Evolutionary conservation across 176 grass and related monocot species (phyloP).

Genomic region (Bolboschoenus planiculmis): DNA sequence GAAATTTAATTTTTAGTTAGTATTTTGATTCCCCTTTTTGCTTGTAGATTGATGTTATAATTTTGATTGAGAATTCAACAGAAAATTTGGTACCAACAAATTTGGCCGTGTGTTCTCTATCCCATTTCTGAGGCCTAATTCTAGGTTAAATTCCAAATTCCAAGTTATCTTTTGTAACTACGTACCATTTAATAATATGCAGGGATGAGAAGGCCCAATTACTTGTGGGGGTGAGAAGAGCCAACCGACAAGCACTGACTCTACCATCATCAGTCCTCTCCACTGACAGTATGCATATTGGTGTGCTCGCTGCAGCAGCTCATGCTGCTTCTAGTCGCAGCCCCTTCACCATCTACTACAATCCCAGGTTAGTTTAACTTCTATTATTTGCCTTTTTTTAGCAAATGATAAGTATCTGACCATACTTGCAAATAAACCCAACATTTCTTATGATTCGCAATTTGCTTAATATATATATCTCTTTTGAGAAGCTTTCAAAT

Average conservation of each 20-base stretch:
- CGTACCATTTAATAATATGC: not conserved
- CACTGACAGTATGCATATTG: slow-evolving; percentile 97
- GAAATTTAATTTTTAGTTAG: not conserved
- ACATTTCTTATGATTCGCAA: not conserved
- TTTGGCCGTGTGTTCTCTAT: not conserved
- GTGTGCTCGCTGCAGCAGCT: slow-evolving; percentile 89
- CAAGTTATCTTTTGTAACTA: not conserved
- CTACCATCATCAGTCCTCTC: slow-evolving; percentile 87
- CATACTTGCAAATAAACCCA: slow-evolving; percentile 5
- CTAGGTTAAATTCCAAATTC: not conserved
- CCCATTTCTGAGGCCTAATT: not conserved
- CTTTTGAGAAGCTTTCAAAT: too few relatives aligned
- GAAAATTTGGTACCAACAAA: not conserved
- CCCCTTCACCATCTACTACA: slow-evolving; percentile 93
- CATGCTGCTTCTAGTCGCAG: slow-evolving; percentile 78
- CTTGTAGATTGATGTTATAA: not conserved
- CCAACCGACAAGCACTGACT: slow-evolving; percentile 45
- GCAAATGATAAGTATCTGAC: not conserved
- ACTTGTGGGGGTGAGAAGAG: slow-evolving; percentile 73
- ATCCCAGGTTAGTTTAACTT: slow-evolving; percentile 53
- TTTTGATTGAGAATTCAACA: not conserved
- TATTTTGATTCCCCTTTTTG: not conserved
- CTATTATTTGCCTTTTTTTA: not conserved
- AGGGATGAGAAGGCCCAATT: slow-evolving; percentile 98
- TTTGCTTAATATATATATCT: too few relatives aligned